Evolutionary conservation across 495 filamentous ascomycete species (phyloP).

Genomic region (Hyaloscypha bicolor): DNA sequence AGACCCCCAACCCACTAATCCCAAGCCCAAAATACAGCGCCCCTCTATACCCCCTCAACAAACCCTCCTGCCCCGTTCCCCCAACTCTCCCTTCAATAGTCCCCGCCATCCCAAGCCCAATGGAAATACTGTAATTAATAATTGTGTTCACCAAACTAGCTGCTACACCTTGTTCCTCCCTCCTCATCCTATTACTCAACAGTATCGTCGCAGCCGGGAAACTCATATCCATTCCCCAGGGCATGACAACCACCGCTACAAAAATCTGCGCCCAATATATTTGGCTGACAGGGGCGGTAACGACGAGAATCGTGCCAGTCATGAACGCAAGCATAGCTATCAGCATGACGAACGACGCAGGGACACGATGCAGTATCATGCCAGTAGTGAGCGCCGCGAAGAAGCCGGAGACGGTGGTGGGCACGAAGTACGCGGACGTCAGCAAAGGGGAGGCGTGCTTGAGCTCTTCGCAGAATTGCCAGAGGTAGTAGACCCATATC

Average conservation of each 20-base stretch:
- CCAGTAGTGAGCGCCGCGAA: conserved; percentile 52
- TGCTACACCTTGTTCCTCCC: conserved; percentile 65
- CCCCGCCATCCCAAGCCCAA: conserved; percentile 68
- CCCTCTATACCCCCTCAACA: conserved; percentile 55
- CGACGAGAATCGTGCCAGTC: conserved; percentile 46
- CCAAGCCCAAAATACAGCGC: conserved; percentile 62
- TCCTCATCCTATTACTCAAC: conserved; percentile 56
- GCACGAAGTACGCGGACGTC: conserved; percentile 48
- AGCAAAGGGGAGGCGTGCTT: conserved; percentile 49
- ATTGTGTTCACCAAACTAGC: conserved; percentile 65
- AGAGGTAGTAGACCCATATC: conserved; percentile 61
- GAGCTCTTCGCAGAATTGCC: conserved; percentile 54
- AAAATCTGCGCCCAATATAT: conserved; percentile 66
- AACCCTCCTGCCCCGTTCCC: conserved; percentile 40
- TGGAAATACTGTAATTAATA: conserved; percentile 66
- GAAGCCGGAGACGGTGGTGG: conserved; percentile 48
- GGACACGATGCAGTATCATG: conserved; percentile 44
- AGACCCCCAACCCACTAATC: conserved; percentile 44
- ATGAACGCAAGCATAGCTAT: conserved; percentile 51
- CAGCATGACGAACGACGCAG: conserved; percentile 51
- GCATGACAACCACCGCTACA: conserved; percentile 55
- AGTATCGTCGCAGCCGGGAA: conserved; percentile 64
- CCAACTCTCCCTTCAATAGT: conserved; percentile 61
- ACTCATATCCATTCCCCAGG: conserved; percentile 64
- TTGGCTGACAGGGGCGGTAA: conserved; percentile 50